Conservation (phyloP, 1,284 basidiomycete species). For the Ustilago hordei region DNA sequence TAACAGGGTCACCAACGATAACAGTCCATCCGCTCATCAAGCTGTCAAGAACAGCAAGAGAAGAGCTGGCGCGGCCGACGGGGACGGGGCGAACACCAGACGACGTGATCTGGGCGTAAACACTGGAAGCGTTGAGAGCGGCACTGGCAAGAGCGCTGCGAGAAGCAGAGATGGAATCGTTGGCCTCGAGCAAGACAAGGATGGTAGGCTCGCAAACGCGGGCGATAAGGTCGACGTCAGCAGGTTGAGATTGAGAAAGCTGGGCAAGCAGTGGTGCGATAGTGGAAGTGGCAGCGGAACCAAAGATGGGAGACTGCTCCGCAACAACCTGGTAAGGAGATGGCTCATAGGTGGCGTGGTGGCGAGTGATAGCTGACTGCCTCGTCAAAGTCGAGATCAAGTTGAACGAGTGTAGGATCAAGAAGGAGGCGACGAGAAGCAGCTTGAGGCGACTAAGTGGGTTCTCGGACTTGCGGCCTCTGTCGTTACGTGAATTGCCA, state of each 20-base stretch:
- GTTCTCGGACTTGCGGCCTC: slow-evolving; percentile 74
- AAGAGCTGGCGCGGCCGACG: slow-evolving; percentile 41
- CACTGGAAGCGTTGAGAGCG: slow-evolving; percentile 60
- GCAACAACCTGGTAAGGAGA: slow-evolving; percentile 63
- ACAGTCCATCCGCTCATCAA: slow-evolving; percentile 94
- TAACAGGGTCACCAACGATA: slow-evolving; percentile 93
- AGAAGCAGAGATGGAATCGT: slow-evolving; percentile 32
- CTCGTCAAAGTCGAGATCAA: slow-evolving; percentile 90
- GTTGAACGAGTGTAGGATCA: slow-evolving; percentile 75
- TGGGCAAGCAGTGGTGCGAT: slow-evolving; percentile 59
- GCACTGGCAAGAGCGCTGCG: slow-evolving; percentile 54
- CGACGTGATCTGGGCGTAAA: slow-evolving; percentile 33
- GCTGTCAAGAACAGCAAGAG: slow-evolving; percentile 75
- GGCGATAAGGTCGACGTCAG: slow-evolving; percentile 56
- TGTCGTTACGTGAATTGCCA: slow-evolving; percentile 74
- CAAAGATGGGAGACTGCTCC: slow-evolving; percentile 48
- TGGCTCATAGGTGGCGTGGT: slow-evolving; percentile 70
- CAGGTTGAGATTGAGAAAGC: slow-evolving; percentile 50
- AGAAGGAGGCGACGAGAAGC: slow-evolving; percentile 76
- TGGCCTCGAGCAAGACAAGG: slow-evolving; percentile 77
- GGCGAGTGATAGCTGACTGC: slow-evolving; percentile 76
- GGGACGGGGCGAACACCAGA: slow-evolving; percentile 26
- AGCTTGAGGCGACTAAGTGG: slow-evolving; percentile 89
- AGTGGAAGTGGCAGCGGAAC: slow-evolving; percentile 34
- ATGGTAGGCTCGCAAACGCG: slow-evolving; percentile 72